These are phyloP conservation scores for Capsella rubella DNA, from an alignment of 441 rosid species.

Conservation along the genomic window DNA sequence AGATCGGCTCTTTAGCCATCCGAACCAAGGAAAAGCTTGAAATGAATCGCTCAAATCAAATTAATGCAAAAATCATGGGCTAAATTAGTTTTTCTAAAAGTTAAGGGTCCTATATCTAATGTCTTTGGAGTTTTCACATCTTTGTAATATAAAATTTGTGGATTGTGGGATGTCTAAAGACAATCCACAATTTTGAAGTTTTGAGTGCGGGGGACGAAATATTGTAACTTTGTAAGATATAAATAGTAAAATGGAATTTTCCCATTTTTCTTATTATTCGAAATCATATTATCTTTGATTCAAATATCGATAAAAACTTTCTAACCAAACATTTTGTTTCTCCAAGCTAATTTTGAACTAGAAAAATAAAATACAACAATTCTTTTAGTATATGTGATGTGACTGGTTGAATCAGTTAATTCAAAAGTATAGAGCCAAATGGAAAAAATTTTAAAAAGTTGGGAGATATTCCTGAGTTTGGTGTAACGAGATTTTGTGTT, in stretches of 20 bases:
- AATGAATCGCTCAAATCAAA: not conserved
- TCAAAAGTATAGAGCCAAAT: slow-evolving; percentile 4
- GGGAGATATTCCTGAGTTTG: not conserved
- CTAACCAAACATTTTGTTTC: too few relatives aligned
- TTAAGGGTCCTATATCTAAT: slow-evolving; percentile 20
- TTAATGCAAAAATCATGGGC: slow-evolving; percentile 23
- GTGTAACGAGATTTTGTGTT: not conserved
- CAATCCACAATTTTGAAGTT: slow-evolving; percentile 20
- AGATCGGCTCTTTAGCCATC: slow-evolving; percentile 35
- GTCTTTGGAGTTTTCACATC: slow-evolving; percentile 1
- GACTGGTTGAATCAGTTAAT: not conserved
- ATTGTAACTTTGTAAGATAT: slow-evolving; percentile 4
- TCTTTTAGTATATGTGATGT: too few relatives aligned
- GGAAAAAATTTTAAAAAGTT: not conserved
- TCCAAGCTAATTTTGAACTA: not conserved
- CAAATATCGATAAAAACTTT: too few relatives aligned
- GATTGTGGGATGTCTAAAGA: slow-evolving; percentile 18
- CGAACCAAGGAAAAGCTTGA: slow-evolving; percentile 16
- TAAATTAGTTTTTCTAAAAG: not conserved
- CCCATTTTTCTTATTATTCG: not conserved
- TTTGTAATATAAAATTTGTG: not conserved
- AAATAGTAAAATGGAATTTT: not conserved
- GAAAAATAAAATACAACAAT: not conserved
- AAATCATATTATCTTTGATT: too few relatives aligned
- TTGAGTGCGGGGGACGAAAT: slow-evolving; percentile 3